Evolutionary conservation across 768 basidiomycete species (phyloP).

Genomic region (Mycena rosella): DNA sequence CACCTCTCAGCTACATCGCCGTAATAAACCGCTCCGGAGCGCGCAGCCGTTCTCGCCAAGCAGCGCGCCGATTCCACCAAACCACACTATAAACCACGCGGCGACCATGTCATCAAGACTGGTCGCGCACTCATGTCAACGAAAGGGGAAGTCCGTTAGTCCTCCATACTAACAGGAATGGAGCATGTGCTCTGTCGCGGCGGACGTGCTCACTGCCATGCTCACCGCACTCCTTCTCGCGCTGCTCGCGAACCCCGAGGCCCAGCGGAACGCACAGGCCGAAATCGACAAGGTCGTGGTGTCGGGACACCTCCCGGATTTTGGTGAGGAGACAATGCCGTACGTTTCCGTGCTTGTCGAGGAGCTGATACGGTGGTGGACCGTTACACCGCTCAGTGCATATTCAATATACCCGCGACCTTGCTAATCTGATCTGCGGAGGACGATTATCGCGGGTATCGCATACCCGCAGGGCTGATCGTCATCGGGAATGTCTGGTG

Average conservation of each 20-base stretch:
- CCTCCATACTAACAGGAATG: too few species aligned
- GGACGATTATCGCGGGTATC: conserved; percentile 44
- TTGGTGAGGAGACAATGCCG: conserved; percentile 44
- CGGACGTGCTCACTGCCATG: not conserved
- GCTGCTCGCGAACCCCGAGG: not conserved
- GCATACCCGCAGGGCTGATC: conserved; percentile 46
- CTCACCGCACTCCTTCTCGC: not conserved
- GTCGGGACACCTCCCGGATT: conserved; percentile 47
- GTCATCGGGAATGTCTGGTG: conserved; percentile 47
- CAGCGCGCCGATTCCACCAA: too few species aligned
- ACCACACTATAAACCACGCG: too few species aligned
- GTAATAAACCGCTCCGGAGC: too few species aligned
- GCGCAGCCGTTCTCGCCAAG: too few species aligned
- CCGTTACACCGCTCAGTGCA: not conserved
- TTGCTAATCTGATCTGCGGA: conserved; percentile 10
- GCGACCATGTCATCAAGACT: too few species aligned
- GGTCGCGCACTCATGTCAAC: too few species aligned
- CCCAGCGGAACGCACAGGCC: conserved; percentile 50
- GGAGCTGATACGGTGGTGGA: conserved; percentile 50
- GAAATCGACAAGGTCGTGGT: conserved; percentile 54
- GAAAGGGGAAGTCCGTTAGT: too few species aligned
- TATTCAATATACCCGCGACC: not conserved
- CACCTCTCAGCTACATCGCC: too few species aligned
- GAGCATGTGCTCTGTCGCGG: not conserved
- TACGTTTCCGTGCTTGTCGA: conserved; percentile 52